Conservation (phyloP, 2,329 filamentous ascomycete genomes). For the Cladosporium sp. region DNA sequence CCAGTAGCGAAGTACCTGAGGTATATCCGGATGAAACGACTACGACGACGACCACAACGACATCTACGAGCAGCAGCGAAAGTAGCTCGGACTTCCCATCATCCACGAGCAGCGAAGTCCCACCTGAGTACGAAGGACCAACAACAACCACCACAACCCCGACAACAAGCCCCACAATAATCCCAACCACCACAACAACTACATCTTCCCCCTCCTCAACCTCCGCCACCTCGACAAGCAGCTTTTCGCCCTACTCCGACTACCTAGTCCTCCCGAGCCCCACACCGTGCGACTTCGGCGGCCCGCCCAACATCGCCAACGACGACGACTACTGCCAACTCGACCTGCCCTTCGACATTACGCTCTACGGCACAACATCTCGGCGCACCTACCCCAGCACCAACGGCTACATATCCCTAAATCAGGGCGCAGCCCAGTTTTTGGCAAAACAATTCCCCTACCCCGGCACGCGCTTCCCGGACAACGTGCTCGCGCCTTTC, state of each 20-base stretch:
- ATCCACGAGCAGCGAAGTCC: not conserved
- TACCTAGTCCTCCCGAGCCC: conserved; percentile 27
- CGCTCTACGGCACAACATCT: conserved; percentile 21
- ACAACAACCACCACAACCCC: conserved; percentile 14
- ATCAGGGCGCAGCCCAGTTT: conserved; percentile 24
- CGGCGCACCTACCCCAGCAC: conserved; percentile 24
- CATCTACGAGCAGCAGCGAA: not conserved
- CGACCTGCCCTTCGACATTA: conserved; percentile 27
- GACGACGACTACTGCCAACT: conserved; percentile 33
- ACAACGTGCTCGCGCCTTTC: conserved; percentile 27
- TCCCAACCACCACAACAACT: conserved; percentile 9
- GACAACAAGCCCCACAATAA: not conserved
- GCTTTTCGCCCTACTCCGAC: conserved; percentile 1
- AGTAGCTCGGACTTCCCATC: not conserved
- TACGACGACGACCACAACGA: conserved; percentile 2
- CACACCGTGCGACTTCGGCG: conserved; percentile 30
- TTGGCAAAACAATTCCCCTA: conserved; percentile 17
- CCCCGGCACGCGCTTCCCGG: conserved; percentile 24
- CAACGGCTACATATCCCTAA: conserved; percentile 31
- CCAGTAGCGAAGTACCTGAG: conserved; percentile 2
- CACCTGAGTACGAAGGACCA: not conserved
- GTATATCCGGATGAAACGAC: not conserved
- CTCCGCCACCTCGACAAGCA: conserved; percentile 12
- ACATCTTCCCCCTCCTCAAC: conserved; percentile 12
- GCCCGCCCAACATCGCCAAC: conserved; percentile 23